These are phyloP conservation scores for Lyophyllum shimeji DNA, from an alignment of 768 basidiomycete species.

Conservation along the genomic window DNA sequence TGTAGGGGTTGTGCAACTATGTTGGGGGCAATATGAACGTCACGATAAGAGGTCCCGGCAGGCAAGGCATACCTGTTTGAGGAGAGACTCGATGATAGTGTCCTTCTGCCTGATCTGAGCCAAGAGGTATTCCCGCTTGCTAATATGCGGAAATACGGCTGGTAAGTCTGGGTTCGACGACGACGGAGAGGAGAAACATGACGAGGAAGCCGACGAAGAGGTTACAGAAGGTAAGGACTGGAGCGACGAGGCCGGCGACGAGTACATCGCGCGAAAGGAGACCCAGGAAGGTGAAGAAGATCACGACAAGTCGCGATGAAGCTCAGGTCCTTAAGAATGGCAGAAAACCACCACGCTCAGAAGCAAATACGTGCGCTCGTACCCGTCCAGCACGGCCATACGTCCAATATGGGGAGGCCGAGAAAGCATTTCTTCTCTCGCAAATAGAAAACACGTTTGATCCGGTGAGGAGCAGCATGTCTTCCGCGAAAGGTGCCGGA, in stretches of 20 bases:
- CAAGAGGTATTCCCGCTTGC: constrained; percentile 84
- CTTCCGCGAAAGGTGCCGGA: constrained; percentile 10
- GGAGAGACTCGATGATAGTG: constrained; percentile 77
- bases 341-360: constrained; percentile 2
- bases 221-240: constrained; percentile 19
- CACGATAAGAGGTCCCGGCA: background rate
- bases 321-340: constrained; percentile 12
- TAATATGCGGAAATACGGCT: constrained; percentile 39
- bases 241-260: constrained; percentile 19
- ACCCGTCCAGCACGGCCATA: constrained; percentile 8
- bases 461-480: constrained; percentile 9
- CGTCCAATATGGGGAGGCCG: constrained; percentile 13
- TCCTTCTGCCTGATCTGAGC: constrained; percentile 89
- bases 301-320: constrained; percentile 1
- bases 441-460: constrained; percentile 13
- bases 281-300: background rate
- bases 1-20: constrained; percentile 78
- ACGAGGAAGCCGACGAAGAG: constrained; percentile 22
- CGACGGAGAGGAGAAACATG: constrained; percentile 25
- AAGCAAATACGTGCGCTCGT: constrained; percentile 1
- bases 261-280: constrained; percentile 12
- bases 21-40: background rate
- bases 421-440: constrained; percentile 8
- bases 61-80: constrained; percentile 63
- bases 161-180: constrained; percentile 39